Evolutionary conservation across 2,329 filamentous ascomycete species (phyloP), one percentile per base, ranked within the genome.

Genomic region (Fusarium zealandicum): DNA sequence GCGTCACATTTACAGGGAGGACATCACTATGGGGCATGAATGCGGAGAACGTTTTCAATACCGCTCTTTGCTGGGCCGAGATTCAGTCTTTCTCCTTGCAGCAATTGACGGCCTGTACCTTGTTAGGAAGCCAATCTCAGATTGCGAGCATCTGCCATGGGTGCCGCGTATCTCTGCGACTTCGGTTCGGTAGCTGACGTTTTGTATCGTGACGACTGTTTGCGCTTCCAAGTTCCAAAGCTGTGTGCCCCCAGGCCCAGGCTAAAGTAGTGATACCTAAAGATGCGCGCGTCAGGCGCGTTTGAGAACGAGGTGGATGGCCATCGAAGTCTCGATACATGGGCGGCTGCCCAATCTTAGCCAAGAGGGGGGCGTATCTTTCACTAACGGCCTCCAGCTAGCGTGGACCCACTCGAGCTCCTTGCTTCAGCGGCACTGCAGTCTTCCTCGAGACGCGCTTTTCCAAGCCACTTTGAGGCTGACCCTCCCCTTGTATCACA

Each of bases 321-420:
- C 22, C 20, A 36, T 37, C 30, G 27, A 61, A 53, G 65, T 67
- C 52, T 22, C 47, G 25, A 46, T 67, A 67, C 65, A 44, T 57
- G 37, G 45, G 48, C 36, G 40, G 47, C 39, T 46, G 53, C 50
- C 61, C 58, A 59, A 50, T 55, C 54, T 52, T 47, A 63, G 8
- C 54, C 50, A 45, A 60, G 47, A 51, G 47, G 43, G 6, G 57
- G 40, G 35, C 61, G 40, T 38, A 45, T 47, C 61, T 64, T 42
- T 57, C 54, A 40, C 51, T 47, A 62, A 43, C 37, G 47, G 44
- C 18, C 28, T n/a, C n/a, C n/a, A n/a, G n/a, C n/a, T 53, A 57
- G 61, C 40, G 25, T 12, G 25, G 44, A 43, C 52, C 67, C 67
- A 69, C 67, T 49, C 56, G 56, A 69, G 67, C 65, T 69, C 57